Evolutionary conservation across 805 yeast species (phyloP), one percentile per base, ranked within the genome.

Genomic region (Lipomyces mesembrius): DNA sequence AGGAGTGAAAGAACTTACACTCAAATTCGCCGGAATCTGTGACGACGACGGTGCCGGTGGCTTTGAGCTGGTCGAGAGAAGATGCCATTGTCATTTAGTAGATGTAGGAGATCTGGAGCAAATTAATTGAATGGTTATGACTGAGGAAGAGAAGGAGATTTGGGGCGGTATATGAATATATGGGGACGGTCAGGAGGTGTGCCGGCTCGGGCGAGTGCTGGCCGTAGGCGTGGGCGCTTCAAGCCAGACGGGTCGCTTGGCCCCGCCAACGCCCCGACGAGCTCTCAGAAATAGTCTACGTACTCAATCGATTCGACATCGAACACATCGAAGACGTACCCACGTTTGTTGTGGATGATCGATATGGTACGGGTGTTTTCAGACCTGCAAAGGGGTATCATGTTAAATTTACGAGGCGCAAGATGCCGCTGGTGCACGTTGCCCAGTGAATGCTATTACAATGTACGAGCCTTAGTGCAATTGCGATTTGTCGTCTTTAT

Each of bases 11-110:
- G 37, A 34, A 80, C 82, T 65, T 75, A 79, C 82, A 89, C 81
- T 92, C 98, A 79, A 95, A 95, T 81, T 95, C 99, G 83, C 99
- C 99, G 70, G 98, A 92, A 84, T 95, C 99, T 73, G 99, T 91
- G 78, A 95, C 99, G 77, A 95, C 97, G 74, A 86, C 89, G 74
- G 99, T 95, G 75, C 98, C 98, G 66, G 97, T 80, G 72, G 96
- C 92, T 81, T 94, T 95, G 78, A 95, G 88, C 82, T 89, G 93
- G 79, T 89, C 98, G 78, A 95, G 85, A 64, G 98, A 90, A 83
- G 87, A 86, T 53, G 83, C 72, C 79, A 77, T 78, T 57, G 70
- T 59, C 22, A 25, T n/a, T 61, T n/a, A 57, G n/a, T 25, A 43
- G 49, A 43, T 43, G 8, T 22, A n/a, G 1, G 11, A 3, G 7